Evolutionary conservation across 306 rosid species (phyloP), one percentile per base, ranked within the genome.

Genomic region (Fragaria vesca): DNA sequence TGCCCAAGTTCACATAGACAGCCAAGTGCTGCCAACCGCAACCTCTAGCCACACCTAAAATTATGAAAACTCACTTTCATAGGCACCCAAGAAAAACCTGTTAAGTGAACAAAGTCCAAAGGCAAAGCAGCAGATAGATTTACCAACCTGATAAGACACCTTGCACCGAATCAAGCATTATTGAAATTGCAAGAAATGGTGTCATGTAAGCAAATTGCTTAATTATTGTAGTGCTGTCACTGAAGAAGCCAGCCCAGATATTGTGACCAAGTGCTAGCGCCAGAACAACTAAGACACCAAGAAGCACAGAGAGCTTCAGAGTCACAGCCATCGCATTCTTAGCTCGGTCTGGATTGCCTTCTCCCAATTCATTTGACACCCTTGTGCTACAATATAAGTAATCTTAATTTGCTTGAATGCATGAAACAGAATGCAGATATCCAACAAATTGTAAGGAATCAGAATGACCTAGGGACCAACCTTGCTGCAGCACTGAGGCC

Each of bases 401-500:
- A 38, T 32, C 34, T 47, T 58, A n/a, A 0, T 24, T 17, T 24
- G 75, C 42, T 7, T 80, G 65, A 87, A 16, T 74, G 48, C n/a
- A 18, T 20, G 3, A 43, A 52, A 75, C 20, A 24, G 58, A 83
- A 81, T 40, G 36, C 12, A 43, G 30, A 28, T 16, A 30, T 50
- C 9, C 28, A n/a, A 50, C 3, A 55, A 63, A 66, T 48, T 32
- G 65, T 10, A 43, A 42, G 24, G 66, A 66, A 51, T 16, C 6
- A 32, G 6, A 63, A 15, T 8, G n/a, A 34, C 9, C 42, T 16
- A n/a, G 20, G 67, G 17, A 52, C 60, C 6, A 66, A 94, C 98
- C 97, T 90, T 28, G 95, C 97, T 65, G 94, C 95, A 3, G 98
- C 97, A 81, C 97, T 86, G 26, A 94, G 98, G 51, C 98, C 97